Evolutionary conservation across 2,329 filamentous ascomycete genomes (phyloP), one percentile per base, ranked within the genome.

Genomic region (Leptographium lundbergii): DNA sequence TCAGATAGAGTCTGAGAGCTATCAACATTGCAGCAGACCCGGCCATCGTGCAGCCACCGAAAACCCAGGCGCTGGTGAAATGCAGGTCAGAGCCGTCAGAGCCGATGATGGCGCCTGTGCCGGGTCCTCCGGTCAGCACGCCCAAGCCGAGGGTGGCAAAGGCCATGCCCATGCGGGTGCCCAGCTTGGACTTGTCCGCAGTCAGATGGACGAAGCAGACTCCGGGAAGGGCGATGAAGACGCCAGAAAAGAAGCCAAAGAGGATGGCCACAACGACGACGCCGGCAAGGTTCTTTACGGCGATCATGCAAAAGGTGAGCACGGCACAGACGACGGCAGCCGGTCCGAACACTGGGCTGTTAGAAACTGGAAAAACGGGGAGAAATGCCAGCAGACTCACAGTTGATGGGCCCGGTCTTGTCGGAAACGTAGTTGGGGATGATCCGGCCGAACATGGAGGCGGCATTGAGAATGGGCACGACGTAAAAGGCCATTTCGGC

Each of bases 401-500:
- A 36, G 54, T 81, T 79, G 25, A 82, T 61, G 0, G 76, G 74
- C 1, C 78, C 78, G 24, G 71, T 68, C 57, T 73, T 72, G 61
- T 81, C 78, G 14, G 77, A 77, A 19, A 81, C 62, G 57, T 77
- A 71, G 53, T 76, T 77, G 0, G 80, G 79, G 1, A 76, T 61
- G 61, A 81, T 75, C 42, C 80, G 77, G 5, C 80, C 80, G 25
- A 76, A 71, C 2, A 77, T 72, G 3, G 77, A 80, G 25, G 79
- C 79, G 1, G 77, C 77, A 65, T 85, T 86, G 65, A 86, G 73
- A 61, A 86, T 78, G 11, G 81, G 74, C 9, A 86, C 72, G 34
- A 85, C 73, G 66, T 85, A 86, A 67, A 84, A 84, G 2, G 78
- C 77, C 1, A 85, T 69, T 19, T 74, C 70, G 11, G 70, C 70